Percentiles rank a stretch among this genome's conserved stretches.
phyloP scores from a whole-genome alignment of 208 protist genomes.

The Trypanosoma rangeli region DNA sequence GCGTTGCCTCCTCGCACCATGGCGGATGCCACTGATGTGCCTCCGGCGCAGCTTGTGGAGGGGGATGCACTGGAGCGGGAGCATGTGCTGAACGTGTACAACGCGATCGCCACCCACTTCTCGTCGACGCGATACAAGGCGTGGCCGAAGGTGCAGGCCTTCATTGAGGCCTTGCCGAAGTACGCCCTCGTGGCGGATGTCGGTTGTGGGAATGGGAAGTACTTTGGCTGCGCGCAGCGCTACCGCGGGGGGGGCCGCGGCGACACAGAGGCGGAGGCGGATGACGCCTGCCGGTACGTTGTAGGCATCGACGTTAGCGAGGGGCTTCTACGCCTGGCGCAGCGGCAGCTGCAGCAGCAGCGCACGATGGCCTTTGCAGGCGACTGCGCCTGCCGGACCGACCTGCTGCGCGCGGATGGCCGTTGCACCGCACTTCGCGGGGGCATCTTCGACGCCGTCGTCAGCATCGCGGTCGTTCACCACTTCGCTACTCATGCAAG shows the following conservation, averaged over 20 bases:
- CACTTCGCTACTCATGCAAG: slow-evolving; percentile 73
- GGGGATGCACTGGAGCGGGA: slow-evolving; percentile 48
- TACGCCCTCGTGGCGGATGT: slow-evolving; percentile 75
- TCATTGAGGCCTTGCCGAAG: slow-evolving; percentile 62
- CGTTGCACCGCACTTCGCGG: slow-evolving; percentile 57
- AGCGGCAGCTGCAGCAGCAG: slow-evolving; percentile 36
- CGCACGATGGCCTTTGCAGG: slow-evolving; percentile 9
- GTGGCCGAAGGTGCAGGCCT: slow-evolving; percentile 75
- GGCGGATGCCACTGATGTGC: neutral
- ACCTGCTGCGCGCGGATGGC: slow-evolving; percentile 68
- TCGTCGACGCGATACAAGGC: slow-evolving; percentile 86
- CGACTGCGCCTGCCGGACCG: slow-evolving; percentile 39
- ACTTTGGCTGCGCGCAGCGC: slow-evolving; percentile 52
- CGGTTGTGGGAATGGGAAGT: slow-evolving; percentile 91
- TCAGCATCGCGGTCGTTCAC: slow-evolving; percentile 91
- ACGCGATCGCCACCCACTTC: slow-evolving; percentile 84
- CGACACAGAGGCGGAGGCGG: neutral
- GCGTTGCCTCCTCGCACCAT: no score
- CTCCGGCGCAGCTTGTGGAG: slow-evolving; percentile 11
- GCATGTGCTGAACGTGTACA: slow-evolving; percentile 85
- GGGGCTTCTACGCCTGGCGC: slow-evolving; percentile 58
- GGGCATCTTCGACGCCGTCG: slow-evolving; percentile 70
- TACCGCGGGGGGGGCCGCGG: neutral
- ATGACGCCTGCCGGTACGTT: slow-evolving; percentile 45
- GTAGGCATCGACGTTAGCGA: slow-evolving; percentile 69